phyloP scores from a whole-genome alignment of 805 yeast species.

The Starmerella vaccinii region DNA sequence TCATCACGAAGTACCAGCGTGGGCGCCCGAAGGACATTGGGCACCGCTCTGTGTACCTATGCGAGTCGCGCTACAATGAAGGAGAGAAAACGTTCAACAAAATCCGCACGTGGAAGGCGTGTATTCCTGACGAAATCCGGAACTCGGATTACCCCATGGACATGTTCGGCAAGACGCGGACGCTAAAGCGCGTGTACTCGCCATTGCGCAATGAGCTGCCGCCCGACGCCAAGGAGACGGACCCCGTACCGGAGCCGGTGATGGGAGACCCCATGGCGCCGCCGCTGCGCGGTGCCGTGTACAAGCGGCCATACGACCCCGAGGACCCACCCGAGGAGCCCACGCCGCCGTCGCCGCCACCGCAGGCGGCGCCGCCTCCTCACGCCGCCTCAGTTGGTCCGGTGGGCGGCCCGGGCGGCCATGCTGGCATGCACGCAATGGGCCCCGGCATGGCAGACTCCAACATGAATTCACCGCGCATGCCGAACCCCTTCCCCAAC shows the following conservation, averaged over 20 bases:
- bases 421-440: slow-evolving; percentile 15
- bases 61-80: slow-evolving; percentile 92
- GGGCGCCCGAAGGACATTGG: slow-evolving; percentile 81
- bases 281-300: slow-evolving; percentile 89
- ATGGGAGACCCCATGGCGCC: slow-evolving; percentile 81
- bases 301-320: slow-evolving; percentile 59
- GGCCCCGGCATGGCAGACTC: slow-evolving; percentile 11
- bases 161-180: slow-evolving; percentile 65
- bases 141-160: slow-evolving; percentile 42
- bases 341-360: slow-evolving; percentile 32
- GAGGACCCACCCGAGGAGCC: slow-evolving; percentile 74
- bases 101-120: slow-evolving; percentile 97
- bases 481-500: slow-evolving; percentile 6
- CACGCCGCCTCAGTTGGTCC: background rate
- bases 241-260: slow-evolving; percentile 72
- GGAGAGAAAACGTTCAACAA: slow-evolving; percentile 81
- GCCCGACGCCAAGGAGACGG: slow-evolving; percentile 57
- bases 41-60: slow-evolving; percentile 63
- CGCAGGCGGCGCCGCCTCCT: slow-evolving; percentile 19
- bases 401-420: slow-evolving; percentile 1
- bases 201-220: slow-evolving; percentile 74
- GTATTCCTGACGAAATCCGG: slow-evolving; percentile 92
- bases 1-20: slow-evolving; percentile 85
- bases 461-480: slow-evolving; percentile 1
- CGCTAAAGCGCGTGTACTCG: slow-evolving; percentile 65